Base-by-base conservation (phyloP, 495 filamentous ascomycete genomes). In the Podospora anserina region DNA sequence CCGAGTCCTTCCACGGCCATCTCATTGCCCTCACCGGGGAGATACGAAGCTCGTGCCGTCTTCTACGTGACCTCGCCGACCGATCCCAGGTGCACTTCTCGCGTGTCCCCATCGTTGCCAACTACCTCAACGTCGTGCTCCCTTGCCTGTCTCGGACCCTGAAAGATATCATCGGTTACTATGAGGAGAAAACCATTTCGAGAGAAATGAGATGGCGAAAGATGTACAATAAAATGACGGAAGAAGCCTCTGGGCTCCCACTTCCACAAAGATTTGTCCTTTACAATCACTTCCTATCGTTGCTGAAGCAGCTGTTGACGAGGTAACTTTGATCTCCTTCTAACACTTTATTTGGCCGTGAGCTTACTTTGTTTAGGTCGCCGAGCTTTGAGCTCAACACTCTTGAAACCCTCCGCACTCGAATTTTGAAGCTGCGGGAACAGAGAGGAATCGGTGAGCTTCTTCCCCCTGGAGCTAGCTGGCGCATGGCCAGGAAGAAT, bases 191-290 rank as follows among this genome's bases (percentile, higher is more conserved):
- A 66, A 76, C 73, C 5, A 23, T 83, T 28, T 74, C 78, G 53
- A 79, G 79, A 59, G 78, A 82, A 66, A 76, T 77, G 49, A 76
- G 83, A 55, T 87, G 85, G 85, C 80, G 79, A 32, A 79, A 80
- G 49, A 86, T 87, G 83, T 82, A 83, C 66, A 78, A 85, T 77
- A 80, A 80, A 62, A 81, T 85, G 79, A 80, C 79, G 1, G 79
- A 81, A 34, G 83, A 82, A 70, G 80, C 79, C 54, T 79, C 75
- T 2, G 82, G 82, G 4, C 76, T 85, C 39, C 78, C 79, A 15
- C 74, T 87, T 11, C 82, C 80, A 15, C 80, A 83, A 27, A 79
- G 84, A 55, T 86, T 86, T 63, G 77, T 81, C 27, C 79, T 86
- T 65, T 86, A 84, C 72, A 83, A 84, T 61, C 79, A 84, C 63